Evolutionary conservation across 2,329 filamentous ascomycete species (phyloP).

Genomic region (Curvularia lunata): DNA sequence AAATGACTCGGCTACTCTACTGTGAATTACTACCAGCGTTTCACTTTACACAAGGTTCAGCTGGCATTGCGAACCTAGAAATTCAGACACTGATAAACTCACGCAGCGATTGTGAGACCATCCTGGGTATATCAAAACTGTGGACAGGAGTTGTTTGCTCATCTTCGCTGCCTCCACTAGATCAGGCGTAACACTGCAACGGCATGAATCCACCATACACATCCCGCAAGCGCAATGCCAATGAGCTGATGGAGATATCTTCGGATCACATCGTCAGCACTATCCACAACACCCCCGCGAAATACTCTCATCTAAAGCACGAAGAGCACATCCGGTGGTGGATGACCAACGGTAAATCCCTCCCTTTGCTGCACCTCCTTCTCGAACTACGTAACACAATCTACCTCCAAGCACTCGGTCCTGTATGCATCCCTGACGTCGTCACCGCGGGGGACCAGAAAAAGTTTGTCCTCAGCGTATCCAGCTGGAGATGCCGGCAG

Average conservation of each 20-base stretch:
- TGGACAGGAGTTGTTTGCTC: too few species aligned
- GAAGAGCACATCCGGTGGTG: slow-evolving; percentile 26
- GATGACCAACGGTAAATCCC: slow-evolving; percentile 17
- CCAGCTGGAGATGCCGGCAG: neutral
- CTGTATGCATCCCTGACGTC: slow-evolving; percentile 17
- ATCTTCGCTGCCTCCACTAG: neutral
- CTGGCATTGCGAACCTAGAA: too few species aligned
- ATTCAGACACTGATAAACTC: too few species aligned
- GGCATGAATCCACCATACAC: neutral
- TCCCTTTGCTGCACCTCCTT: slow-evolving; percentile 22
- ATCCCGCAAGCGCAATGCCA: too few species aligned
- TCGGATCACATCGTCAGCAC: too few species aligned
- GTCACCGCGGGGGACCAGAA: neutral
- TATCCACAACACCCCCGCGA: slow-evolving; percentile 4
- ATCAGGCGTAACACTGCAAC: too few species aligned
- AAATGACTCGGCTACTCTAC: neutral
- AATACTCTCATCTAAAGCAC: slow-evolving; percentile 13
- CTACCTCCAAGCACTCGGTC: slow-evolving; percentile 21
- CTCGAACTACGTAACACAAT: slow-evolving; percentile 19
- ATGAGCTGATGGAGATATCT: too few species aligned
- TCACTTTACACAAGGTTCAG: too few species aligned
- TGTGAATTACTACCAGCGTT: too few species aligned
- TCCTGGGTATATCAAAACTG: too few species aligned
- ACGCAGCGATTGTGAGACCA: too few species aligned
- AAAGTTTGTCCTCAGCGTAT: slow-evolving; percentile 11